Evolutionary conservation across 176 grass and related monocot species (phyloP), one percentile per base, ranked within the genome.

Genomic region (Themeda triandra): DNA sequence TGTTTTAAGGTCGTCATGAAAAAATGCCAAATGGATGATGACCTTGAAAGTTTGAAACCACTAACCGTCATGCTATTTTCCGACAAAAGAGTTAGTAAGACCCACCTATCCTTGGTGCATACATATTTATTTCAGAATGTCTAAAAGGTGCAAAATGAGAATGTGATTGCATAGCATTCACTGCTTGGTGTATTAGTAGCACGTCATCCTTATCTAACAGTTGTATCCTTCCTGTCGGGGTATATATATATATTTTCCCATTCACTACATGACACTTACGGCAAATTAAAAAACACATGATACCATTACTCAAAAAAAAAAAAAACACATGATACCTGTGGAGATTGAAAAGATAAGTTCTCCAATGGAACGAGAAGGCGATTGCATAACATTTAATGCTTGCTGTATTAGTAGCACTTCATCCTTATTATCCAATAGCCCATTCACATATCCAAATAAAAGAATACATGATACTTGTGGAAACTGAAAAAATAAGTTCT

Each of bases 121-220:
- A 36, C 48, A 59, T 27, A 58, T 69, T 69, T 28, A 8, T n/a
- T 62, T 2, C 0, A 5, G 24, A 72, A 82, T 17, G 14, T 13
- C 33, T 66, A 33, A 30, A 88, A 80, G 33, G 12, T 75, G 44
- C 5, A 12, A 78, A 86, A 72, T 53, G 35, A 31, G 54, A 36
- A 82, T 39, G 27, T 44, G 7, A 63, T 49, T 31, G 36, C 31
- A 10, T 39, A 37, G 56, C 46, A 63, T 84, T 89, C 66, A 32
- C 75, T 76, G 3, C 48, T 71, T 85, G 40, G 36, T 8, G 21
- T 71, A 71, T 71, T 35, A 66, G 46, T 80, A 68, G 7, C 23
- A 75, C 23, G 2, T 40, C 17, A 75, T 75, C 36, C 36, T 28
- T 81, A 23, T 63, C 46, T 9, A 13, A 69, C 0, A 37, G 5